Evolutionary conservation across 352 stramenopile genomes (phyloP).

Genomic region (Globisporangium solare): DNA sequence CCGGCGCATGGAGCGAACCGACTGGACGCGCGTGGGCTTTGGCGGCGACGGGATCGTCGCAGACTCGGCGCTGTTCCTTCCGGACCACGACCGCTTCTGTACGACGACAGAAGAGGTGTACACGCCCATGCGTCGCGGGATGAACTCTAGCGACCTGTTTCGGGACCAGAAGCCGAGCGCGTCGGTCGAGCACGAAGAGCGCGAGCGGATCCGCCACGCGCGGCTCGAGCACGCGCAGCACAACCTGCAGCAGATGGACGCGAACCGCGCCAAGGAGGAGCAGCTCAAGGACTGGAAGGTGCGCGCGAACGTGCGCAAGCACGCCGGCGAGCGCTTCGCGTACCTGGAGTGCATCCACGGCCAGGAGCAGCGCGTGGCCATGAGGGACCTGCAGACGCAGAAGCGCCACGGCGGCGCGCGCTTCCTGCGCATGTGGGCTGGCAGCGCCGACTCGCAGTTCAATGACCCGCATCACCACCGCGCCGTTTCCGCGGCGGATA

Average conservation of each 20-base stretch:
- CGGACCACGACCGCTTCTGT: constrained; percentile 40
- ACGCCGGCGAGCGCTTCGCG: constrained; percentile 39
- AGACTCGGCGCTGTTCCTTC: constrained; percentile 41
- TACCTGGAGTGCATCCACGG: constrained; percentile 67
- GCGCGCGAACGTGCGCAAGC: constrained; percentile 43
- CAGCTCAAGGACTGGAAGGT: constrained; percentile 48
- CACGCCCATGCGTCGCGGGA: constrained; percentile 38
- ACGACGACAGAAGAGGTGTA: constrained; percentile 51
- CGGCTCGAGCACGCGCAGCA: constrained; percentile 43
- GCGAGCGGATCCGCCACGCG: constrained; percentile 26
- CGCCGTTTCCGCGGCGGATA: not conserved
- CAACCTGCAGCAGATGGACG: constrained; percentile 28
- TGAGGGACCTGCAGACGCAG: constrained; percentile 51
- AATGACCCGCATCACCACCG: constrained; percentile 17
- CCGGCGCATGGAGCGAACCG: constrained; percentile 46
- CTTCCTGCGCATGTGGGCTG: constrained; percentile 80
- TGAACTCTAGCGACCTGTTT: constrained; percentile 35
- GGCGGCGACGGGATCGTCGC: constrained; percentile 50
- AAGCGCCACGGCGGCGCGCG: constrained; percentile 59
- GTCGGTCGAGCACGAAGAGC: constrained; percentile 30
- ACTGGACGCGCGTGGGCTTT: constrained; percentile 77
- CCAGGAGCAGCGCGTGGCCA: constrained; percentile 42
- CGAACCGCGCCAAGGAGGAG: constrained; percentile 24
- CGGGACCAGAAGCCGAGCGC: constrained; percentile 25
- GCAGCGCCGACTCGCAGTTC: constrained; percentile 73